Percentiles rank a stretch among this genome's conserved stretches.
Conservation (phyloP, 176 grass and related monocot genomes). For the Oryza glumipatula region DNA sequence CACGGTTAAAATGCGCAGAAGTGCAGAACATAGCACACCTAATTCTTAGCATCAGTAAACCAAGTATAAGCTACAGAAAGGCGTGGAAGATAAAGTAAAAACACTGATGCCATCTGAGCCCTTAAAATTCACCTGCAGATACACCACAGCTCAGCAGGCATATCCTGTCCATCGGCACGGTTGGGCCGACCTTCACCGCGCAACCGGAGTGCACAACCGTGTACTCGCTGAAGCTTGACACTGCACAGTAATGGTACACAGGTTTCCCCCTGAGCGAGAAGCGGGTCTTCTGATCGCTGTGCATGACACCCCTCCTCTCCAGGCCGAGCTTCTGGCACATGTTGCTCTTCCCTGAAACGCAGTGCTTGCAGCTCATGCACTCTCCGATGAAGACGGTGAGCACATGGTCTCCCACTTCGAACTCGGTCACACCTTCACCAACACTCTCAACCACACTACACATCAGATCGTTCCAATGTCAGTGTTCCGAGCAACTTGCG, state of each 20-base stretch:
- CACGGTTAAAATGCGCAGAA: background rate
- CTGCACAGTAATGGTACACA: constrained; percentile 82
- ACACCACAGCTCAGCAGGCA: constrained; percentile 92
- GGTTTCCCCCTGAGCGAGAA: constrained; percentile 69
- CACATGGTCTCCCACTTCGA: constrained; percentile 66
- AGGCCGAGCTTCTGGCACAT: constrained; percentile 94
- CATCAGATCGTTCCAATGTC: constrained; percentile 3
- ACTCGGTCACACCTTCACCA: constrained; percentile 80
- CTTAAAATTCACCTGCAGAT: constrained; percentile 67
- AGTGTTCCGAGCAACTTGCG: background rate
- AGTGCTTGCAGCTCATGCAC: constrained; percentile 85
- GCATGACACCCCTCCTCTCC: constrained; percentile 91
- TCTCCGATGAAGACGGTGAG: constrained; percentile 96
- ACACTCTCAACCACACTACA: constrained; percentile 82
- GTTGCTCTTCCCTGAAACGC: constrained; percentile 82
- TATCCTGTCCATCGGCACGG: constrained; percentile 75
- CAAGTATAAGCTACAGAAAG: background rate
- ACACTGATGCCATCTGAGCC: background rate
- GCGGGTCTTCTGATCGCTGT: constrained; percentile 85
- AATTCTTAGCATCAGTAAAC: background rate
- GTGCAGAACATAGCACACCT: background rate
- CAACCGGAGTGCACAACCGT: constrained; percentile 81
- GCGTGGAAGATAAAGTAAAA: background rate
- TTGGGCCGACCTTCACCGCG: constrained; percentile 69
- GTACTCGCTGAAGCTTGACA: constrained; percentile 98